A percentile compares a stretch with the other conserved stretches of the same genome.
Evolutionary conservation across 1,139 yeast genomes (phyloP).

Genomic region (Kurtzmaniella quercitrusa): DNA sequence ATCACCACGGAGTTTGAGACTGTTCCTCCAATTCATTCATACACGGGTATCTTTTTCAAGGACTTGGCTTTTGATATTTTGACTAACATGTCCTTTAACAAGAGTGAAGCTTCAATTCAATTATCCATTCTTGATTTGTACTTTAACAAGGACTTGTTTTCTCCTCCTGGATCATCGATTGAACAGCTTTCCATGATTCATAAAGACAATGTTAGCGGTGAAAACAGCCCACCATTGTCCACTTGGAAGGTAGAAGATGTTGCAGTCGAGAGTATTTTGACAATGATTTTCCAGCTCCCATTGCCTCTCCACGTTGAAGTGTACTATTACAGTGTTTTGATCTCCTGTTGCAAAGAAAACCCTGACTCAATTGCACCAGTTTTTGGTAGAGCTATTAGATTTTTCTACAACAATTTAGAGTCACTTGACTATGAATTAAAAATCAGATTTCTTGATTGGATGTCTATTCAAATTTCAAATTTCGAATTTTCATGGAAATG

Average conservation of each 20-base stretch:
- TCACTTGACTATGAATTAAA: conserved; percentile 73
- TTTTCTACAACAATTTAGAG: conserved; percentile 65
- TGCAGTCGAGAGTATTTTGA: conserved; percentile 77
- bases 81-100: conserved; percentile 80
- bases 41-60: conserved; percentile 56
- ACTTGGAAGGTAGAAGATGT: conserved; percentile 94
- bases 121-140: conserved; percentile 71
- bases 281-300: conserved; percentile 77
- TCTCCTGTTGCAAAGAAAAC: conserved; percentile 82
- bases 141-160: conserved; percentile 66
- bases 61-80: conserved; percentile 76
- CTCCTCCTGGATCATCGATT: conserved; percentile 79
- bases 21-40: conserved; percentile 63
- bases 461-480: conserved; percentile 87
- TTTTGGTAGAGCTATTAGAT: conserved; percentile 89
- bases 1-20: conserved; percentile 54
- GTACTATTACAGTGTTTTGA: conserved; percentile 82
- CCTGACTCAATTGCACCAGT: conserved; percentile 94
- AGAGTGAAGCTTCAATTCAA: conserved; percentile 83
- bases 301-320: conserved; percentile 61
- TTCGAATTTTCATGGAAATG: conserved; percentile 97
- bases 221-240: conserved; percentile 43
- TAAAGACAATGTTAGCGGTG: conserved; percentile 38
- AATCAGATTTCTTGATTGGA: conserved; percentile 82
- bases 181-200: conserved; percentile 54